Conservation (phyloP, 2,329 filamentous ascomycete genomes). For the Colletotrichum brevisporum region DNA sequence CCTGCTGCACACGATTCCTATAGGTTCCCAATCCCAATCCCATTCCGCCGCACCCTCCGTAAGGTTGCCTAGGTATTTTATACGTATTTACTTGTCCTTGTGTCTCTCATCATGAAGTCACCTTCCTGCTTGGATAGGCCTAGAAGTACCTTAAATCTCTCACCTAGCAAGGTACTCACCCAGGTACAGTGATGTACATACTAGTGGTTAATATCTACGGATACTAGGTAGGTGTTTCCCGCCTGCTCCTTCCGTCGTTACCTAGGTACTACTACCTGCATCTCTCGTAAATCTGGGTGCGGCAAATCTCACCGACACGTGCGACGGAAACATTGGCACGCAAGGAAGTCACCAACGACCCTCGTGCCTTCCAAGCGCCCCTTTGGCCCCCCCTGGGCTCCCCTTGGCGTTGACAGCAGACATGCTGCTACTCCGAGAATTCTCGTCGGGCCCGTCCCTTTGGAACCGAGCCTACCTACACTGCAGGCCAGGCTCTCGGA, state of each 20-base stretch:
- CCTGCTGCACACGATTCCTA: constrained; percentile 12
- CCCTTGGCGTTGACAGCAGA: constrained; percentile 1
- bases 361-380: neutral
- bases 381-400: neutral
- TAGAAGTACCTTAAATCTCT: neutral
- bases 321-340: constrained; percentile 26
- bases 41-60: neutral
- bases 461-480: too few species aligned
- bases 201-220: too few species aligned
- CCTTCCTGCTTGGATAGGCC: neutral
- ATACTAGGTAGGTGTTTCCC: neutral
- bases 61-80: too few species aligned
- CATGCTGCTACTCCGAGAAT: too few species aligned
- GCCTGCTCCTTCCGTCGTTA: neutral
- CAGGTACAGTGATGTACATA: neutral
- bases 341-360: constrained; percentile 20
- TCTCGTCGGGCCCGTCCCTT: too few species aligned
- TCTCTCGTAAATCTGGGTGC: constrained; percentile 35
- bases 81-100: too few species aligned
- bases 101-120: neutral
- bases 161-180: neutral
- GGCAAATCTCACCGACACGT: constrained; percentile 32
- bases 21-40: neutral
- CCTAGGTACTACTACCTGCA: constrained; percentile 33
- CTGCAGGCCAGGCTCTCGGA: too few species aligned